Base-by-base conservation (phyloP, 2,329 filamentous ascomycete species). In the Beauveria scarabaeidicola region DNA sequence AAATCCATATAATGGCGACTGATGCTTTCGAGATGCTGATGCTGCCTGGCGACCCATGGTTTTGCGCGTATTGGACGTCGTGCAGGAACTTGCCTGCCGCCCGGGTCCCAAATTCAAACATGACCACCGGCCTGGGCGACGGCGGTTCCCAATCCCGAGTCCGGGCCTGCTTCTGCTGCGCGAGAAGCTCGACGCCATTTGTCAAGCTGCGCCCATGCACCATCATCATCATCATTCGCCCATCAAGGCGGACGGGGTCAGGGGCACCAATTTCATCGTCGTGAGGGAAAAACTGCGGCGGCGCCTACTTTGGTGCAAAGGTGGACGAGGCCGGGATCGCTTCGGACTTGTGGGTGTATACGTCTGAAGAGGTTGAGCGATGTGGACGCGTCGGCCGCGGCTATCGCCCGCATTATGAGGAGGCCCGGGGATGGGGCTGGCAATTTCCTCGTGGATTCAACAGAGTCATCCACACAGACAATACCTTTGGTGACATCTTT, bases 121-220 rank as follows among this genome's bases (percentile, higher is more conserved):
- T 64, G 15, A 65, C 64, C 0, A 66, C 65, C 41, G 70, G 73
- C 78, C 65, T 79, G 77, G 77, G 75, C 72, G 0, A 66, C 66
- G 3, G 66, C 63, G 1, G 66, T 71, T 10, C 75, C 74, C 3
- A 76, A 73, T n/a, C 76, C 77, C 1, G 76, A 79, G 61, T 72
- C 72, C n/a, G 77, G 27, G 75, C 1, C 66, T 77, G 27, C 65
- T 78, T 32, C 69, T 70, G 50, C 72, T 79, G 15, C 69, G 77
- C 19, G 69, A 72, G 17, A 64, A 64, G 2, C 68, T 78, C 36
- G 69, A 78, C 54, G 77, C 77, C 77, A 7, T 81, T 79, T 61
- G 79, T 78, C 50, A 81, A 81, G 61, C 65, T 81, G 23, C 72
- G 79, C 0, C 79, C 79, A 0, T 80, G 78, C 64, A 73, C 75